These are phyloP conservation scores for Microbotryomycetes sp. DNA, from an alignment of 1,284 basidiomycete genomes.

Conservation along the genomic window DNA sequence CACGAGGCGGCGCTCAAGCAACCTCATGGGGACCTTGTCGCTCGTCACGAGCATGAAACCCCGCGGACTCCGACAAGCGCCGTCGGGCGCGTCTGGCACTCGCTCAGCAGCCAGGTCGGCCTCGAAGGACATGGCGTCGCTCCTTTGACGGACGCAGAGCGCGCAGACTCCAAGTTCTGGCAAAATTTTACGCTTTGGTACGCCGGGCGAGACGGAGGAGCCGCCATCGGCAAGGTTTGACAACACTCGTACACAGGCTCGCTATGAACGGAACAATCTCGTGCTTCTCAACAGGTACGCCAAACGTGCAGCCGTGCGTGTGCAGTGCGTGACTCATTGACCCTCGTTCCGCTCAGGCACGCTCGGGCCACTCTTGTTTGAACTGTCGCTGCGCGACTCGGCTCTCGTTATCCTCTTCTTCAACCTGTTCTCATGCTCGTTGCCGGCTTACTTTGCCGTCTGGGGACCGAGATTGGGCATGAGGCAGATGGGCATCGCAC, in stretches of 20 bases:
- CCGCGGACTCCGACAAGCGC: no score
- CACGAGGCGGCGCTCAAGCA: no score
- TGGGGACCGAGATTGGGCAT: conserved; percentile 48
- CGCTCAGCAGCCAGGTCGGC: conserved; percentile 5
- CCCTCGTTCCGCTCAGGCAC: not conserved
- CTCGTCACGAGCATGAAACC: no score
- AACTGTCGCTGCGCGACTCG: conserved; percentile 49
- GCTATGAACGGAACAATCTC: conserved; percentile 28
- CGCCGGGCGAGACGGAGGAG: no score
- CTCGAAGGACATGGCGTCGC: conserved; percentile 26
- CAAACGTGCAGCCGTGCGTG: no score
- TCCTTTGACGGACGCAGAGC: conserved; percentile 6
- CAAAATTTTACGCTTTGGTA: conserved; percentile 25
- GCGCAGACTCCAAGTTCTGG: conserved; percentile 19
- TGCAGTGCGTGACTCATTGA: not conserved
- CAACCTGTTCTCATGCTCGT: conserved; percentile 53
- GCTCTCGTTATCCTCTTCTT: conserved; percentile 69
- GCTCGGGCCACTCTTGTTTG: conserved; percentile 13
- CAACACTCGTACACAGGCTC: conserved; percentile 1
- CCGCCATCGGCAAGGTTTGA: not conserved
- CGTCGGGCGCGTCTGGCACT: not conserved
- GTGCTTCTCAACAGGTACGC: conserved; percentile 25
- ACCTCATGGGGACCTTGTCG: no score
- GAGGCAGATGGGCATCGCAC: conserved; percentile 76
- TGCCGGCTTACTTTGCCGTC: conserved; percentile 54